phyloP scores from a whole-genome alignment of 257 asterid genomes.

The Misopates orontium region DNA sequence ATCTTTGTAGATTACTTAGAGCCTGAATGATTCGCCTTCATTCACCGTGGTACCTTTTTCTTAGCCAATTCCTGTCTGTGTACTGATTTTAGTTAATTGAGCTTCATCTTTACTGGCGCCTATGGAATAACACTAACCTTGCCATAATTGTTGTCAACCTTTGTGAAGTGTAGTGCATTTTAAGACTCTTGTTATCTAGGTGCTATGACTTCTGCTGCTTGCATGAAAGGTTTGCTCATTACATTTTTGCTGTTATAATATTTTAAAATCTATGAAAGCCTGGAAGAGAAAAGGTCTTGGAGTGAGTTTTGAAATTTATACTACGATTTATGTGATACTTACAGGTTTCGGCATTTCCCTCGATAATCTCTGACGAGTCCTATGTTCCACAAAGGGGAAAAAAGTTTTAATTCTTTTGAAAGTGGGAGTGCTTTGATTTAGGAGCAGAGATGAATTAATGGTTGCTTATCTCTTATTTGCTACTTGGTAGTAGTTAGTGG shows the following conservation, averaged over 20 bases:
- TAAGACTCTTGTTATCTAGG: no score
- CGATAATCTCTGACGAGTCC: not conserved
- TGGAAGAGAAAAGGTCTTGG: not conserved
- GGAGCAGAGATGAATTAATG: not conserved
- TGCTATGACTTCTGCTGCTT: not conserved
- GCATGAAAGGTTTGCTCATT: not conserved
- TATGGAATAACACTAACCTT: not conserved
- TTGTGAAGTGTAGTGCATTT: not conserved
- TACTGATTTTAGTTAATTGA: not conserved
- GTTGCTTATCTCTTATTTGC: no score
- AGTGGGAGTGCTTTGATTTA: not conserved
- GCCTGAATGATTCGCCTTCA: conserved; percentile 6
- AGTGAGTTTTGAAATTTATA: not conserved
- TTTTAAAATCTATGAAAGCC: not conserved
- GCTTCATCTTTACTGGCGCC: not conserved
- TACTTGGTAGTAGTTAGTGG: no score
- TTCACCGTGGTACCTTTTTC: not conserved
- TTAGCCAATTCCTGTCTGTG: not conserved
- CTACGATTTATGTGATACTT: not conserved
- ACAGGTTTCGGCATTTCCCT: not conserved
- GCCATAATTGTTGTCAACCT: not conserved
- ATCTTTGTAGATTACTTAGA: conserved; percentile 1
- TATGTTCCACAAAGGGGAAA: not conserved
- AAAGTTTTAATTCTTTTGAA: not conserved
- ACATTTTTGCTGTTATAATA: not conserved